phyloP scores from a whole-genome alignment of 768 basidiomycete species.

The Arthromyces matolae region DNA sequence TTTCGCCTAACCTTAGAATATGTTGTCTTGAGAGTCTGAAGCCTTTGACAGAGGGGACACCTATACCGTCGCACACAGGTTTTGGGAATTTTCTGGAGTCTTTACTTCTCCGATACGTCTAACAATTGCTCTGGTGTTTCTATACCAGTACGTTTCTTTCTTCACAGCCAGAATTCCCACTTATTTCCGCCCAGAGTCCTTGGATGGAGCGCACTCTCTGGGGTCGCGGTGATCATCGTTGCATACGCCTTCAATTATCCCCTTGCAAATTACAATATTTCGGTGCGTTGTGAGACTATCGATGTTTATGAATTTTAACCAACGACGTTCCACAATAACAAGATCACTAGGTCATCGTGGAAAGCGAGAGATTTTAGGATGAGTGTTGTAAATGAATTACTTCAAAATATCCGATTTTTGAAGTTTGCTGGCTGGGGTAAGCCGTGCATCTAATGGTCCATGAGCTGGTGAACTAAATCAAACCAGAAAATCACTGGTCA shows the following conservation, averaged over 20 bases:
- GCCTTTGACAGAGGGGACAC: conserved; percentile 52
- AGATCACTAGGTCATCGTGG: conserved; percentile 54
- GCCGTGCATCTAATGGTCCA: not conserved
- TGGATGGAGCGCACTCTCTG: conserved; percentile 75
- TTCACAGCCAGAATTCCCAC: not conserved
- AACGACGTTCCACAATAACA: not conserved
- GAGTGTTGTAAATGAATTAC: conserved; percentile 69
- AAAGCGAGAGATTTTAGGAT: conserved; percentile 67
- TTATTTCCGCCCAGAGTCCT: conserved; percentile 44
- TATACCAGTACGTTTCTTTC: conserved; percentile 55
- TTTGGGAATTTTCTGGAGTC: conserved; percentile 70
- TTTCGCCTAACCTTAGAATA: not conserved
- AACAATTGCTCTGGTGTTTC: conserved; percentile 62
- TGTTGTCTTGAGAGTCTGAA: conserved; percentile 4
- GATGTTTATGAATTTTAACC: too few relatives aligned
- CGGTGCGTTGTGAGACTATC: conserved; percentile 35
- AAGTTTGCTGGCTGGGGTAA: conserved; percentile 78
- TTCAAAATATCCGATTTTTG: conserved; percentile 70
- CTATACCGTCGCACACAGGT: conserved; percentile 66
- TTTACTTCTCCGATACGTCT: conserved; percentile 61
- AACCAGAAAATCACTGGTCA: conserved; percentile 58
- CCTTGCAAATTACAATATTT: conserved; percentile 61
- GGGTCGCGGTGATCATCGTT: conserved; percentile 60
- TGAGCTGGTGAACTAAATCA: not conserved
- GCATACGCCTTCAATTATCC: conserved; percentile 66